These are phyloP conservation scores for Eucalyptus regnans DNA, from an alignment of 345 rosid genomes.

Conservation along the genomic window DNA sequence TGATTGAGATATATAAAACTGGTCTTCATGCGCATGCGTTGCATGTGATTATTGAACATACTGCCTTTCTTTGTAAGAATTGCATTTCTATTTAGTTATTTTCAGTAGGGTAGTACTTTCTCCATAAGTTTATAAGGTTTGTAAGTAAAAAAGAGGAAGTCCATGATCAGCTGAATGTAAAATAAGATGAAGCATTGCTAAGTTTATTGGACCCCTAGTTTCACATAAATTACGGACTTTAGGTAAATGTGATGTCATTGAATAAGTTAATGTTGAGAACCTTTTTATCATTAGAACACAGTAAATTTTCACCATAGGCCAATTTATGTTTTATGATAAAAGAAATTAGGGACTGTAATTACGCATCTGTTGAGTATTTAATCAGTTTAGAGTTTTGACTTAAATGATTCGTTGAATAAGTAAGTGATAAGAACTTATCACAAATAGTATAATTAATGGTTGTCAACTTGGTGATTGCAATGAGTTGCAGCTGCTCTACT, in stretches of 20 bases:
- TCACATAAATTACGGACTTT: neutral
- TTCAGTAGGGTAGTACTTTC: neutral
- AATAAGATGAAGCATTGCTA: neutral
- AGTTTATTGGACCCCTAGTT: neutral
- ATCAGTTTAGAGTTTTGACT: neutral
- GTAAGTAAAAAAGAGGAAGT: neutral
- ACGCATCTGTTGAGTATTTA: neutral
- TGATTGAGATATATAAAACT: neutral
- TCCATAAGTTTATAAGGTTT: neutral
- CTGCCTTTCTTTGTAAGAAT: neutral
- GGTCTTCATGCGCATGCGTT: neutral
- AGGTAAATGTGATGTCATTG: neutral
- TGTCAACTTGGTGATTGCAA: neutral
- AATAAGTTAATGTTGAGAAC: neutral
- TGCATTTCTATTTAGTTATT: neutral
- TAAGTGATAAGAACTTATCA: neutral
- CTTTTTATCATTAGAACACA: neutral
- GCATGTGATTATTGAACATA: neutral
- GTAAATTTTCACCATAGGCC: neutral
- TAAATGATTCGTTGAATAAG: neutral
- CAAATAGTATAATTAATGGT: neutral
- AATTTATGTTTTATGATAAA: neutral
- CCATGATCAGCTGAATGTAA: neutral
- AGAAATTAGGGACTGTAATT: neutral
- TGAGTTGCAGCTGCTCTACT: neutral